Conservation (phyloP, 768 basidiomycete genomes). For the Sporobolomyces roseus region DNA sequence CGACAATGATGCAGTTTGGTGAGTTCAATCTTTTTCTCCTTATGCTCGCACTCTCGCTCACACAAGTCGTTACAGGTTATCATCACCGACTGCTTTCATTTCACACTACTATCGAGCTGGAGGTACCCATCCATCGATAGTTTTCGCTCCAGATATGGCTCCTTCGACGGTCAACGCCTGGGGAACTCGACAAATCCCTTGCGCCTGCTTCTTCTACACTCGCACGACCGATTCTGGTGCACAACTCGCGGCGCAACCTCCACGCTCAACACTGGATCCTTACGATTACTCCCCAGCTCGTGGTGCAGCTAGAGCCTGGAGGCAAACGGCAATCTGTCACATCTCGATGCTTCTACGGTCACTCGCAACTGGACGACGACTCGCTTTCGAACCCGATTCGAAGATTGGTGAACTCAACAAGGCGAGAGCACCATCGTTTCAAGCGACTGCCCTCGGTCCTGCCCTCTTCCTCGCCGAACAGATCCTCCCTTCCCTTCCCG, state of each 20-base stretch:
- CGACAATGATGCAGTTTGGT: conserved; percentile 43
- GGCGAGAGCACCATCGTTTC: conserved; percentile 35
- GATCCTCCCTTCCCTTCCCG: background rate
- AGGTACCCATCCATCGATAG: conserved; percentile 33
- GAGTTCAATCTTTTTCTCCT: background rate
- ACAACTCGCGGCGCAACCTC: background rate
- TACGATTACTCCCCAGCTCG: conserved; percentile 31
- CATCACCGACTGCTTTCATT: conserved; percentile 31
- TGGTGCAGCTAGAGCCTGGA: conserved; percentile 34
- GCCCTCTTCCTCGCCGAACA: conserved; percentile 37
- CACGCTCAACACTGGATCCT: conserved; percentile 6
- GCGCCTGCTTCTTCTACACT: conserved; percentile 43
- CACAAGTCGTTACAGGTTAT: too few relatives aligned
- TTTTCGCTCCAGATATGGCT: conserved; percentile 39
- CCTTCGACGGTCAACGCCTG: conserved; percentile 33
- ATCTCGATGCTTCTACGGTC: conserved; percentile 34
- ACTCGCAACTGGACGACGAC: conserved; percentile 12
- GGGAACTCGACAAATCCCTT: conserved; percentile 34
- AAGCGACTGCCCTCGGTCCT: conserved; percentile 34
- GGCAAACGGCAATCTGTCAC: conserved; percentile 36
- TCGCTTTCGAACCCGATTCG: background rate
- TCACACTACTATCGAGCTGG: conserved; percentile 36
- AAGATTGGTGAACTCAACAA: conserved; percentile 10
- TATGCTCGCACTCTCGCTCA: background rate
- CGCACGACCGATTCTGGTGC: conserved; percentile 27